A percentile compares a stretch with the other conserved stretches of the same genome.
Evolutionary conservation across 805 yeast genomes (phyloP).

Genomic region (Zygosaccharomyces kombuchaensis): DNA sequence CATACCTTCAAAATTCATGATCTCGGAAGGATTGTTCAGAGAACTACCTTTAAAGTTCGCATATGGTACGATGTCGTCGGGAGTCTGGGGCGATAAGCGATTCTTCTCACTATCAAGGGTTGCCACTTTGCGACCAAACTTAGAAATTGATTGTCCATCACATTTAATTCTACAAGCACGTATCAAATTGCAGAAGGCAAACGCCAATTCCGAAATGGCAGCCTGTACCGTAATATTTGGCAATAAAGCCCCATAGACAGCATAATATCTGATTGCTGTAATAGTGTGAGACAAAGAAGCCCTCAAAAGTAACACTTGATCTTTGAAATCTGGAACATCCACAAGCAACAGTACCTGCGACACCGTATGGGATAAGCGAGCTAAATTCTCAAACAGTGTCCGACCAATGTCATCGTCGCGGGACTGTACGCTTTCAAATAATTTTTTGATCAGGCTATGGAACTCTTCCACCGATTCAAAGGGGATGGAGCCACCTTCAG

Average conservation of each 20-base stretch:
- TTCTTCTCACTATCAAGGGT: not conserved
- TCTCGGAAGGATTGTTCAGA: conserved; percentile 4
- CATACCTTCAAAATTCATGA: conserved; percentile 4
- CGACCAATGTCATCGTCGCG: conserved; percentile 14
- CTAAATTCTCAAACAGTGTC: conserved; percentile 23
- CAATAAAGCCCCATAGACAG: conserved; percentile 55
- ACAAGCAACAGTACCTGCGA: conserved; percentile 21
- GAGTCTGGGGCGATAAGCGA: conserved; percentile 5
- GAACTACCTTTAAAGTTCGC: not conserved
- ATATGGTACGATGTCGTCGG: not conserved
- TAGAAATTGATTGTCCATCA: conserved; percentile 1
- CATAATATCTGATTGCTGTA: conserved; percentile 70
- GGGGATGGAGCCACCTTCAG: conserved; percentile 21
- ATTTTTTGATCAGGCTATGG: conserved; percentile 8
- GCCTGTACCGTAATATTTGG: conserved; percentile 71
- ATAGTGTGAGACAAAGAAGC: conserved; percentile 71
- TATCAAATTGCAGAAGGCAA: conserved; percentile 58
- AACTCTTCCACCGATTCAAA: conserved; percentile 11
- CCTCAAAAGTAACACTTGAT: conserved; percentile 48
- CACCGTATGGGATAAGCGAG: conserved; percentile 23
- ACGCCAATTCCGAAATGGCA: conserved; percentile 69
- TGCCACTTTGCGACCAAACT: not conserved
- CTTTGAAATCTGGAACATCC: conserved; percentile 31
- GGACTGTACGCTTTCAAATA: conserved; percentile 10
- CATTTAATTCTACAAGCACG: conserved; percentile 22